Percentiles rank a stretch among this genome's conserved stretches.
These are phyloP conservation scores for Phlebiopsis gigantea DNA, from an alignment of 768 basidiomycete species.

Conservation along the genomic window DNA sequence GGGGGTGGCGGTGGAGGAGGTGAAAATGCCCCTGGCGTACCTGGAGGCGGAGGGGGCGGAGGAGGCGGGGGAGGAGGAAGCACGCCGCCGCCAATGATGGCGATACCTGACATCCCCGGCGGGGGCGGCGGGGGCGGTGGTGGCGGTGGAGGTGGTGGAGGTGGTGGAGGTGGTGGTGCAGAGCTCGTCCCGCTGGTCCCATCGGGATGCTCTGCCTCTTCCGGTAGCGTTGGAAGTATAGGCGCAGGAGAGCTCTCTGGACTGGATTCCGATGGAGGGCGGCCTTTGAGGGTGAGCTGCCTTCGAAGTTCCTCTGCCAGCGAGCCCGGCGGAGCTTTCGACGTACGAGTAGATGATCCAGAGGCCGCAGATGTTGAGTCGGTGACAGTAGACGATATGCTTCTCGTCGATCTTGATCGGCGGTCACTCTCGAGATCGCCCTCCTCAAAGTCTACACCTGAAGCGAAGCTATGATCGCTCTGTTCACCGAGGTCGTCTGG, in stretches of 20 bases:
- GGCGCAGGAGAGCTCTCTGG: constrained; percentile 24
- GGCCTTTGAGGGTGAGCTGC: constrained; percentile 48
- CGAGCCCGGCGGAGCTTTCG: constrained; percentile 33
- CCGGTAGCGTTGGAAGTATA: constrained; percentile 33
- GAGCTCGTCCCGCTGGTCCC: constrained; percentile 26
- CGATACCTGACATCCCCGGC: constrained; percentile 25
- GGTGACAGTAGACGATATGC: constrained; percentile 44
- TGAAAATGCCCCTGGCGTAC: constrained; percentile 5
- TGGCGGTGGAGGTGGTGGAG: constrained; percentile 25
- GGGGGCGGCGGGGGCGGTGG: constrained; percentile 33
- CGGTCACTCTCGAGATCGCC: constrained; percentile 53
- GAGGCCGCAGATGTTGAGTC: constrained; percentile 58
- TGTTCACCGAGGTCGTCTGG: constrained; percentile 38
- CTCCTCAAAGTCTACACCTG: constrained; percentile 37
- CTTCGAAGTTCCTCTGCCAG: constrained; percentile 60
- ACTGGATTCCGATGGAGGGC: constrained; percentile 34
- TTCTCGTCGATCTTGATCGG: constrained; percentile 30
- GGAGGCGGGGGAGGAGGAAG: constrained; percentile 29
- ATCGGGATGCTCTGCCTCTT: constrained; percentile 29
- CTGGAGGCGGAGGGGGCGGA: constrained; percentile 30
- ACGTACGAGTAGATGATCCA: constrained; percentile 30
- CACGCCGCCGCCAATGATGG: constrained; percentile 1
- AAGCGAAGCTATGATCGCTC: constrained; percentile 32
- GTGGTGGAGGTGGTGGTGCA: constrained; percentile 22
- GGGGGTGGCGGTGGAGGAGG: constrained; percentile 33